Conservation (phyloP, 75 land plant genomes). For the Pinus albicaulis region DNA sequence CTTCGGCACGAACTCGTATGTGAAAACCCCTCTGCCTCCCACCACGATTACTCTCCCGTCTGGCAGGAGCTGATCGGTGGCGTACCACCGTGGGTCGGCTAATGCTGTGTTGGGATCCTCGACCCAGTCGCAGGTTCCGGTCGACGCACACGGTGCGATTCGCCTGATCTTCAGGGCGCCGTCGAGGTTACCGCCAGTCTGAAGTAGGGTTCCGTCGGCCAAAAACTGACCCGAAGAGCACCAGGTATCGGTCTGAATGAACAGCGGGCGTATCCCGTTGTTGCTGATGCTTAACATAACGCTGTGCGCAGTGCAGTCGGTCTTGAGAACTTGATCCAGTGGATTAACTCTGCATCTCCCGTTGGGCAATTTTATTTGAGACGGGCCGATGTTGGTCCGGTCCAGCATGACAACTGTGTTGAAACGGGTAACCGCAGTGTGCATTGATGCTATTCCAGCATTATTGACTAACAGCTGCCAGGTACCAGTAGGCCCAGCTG, state of each 20-base stretch:
- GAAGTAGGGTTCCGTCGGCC: no score
- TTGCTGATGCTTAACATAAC: slow-evolving; percentile 19
- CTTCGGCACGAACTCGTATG: slow-evolving; percentile 41
- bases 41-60: slow-evolving; percentile 36
- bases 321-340: neutral
- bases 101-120: no score
- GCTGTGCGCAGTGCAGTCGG: slow-evolving; percentile 34
- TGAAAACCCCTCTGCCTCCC: slow-evolving; percentile 29
- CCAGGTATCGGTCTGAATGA: no score
- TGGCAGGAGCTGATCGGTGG: slow-evolving; percentile 32
- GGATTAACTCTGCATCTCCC: neutral
- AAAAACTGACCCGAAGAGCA: no score
- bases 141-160: slow-evolving; percentile 20
- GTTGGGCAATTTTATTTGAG: slow-evolving; percentile 22
- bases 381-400: slow-evolving; percentile 42
- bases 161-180: slow-evolving; percentile 23
- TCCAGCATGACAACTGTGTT: slow-evolving; percentile 59
- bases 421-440: slow-evolving; percentile 42
- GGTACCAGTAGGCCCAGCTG: neutral
- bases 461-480: slow-evolving; percentile 42
- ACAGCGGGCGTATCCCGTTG: slow-evolving; percentile 24
- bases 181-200: neutral
- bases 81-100: no score
- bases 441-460: slow-evolving; percentile 32
- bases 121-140: slow-evolving; percentile 8